Conservation (phyloP, 352 stramenopile species). For the Globisporangium alternatum region DNA sequence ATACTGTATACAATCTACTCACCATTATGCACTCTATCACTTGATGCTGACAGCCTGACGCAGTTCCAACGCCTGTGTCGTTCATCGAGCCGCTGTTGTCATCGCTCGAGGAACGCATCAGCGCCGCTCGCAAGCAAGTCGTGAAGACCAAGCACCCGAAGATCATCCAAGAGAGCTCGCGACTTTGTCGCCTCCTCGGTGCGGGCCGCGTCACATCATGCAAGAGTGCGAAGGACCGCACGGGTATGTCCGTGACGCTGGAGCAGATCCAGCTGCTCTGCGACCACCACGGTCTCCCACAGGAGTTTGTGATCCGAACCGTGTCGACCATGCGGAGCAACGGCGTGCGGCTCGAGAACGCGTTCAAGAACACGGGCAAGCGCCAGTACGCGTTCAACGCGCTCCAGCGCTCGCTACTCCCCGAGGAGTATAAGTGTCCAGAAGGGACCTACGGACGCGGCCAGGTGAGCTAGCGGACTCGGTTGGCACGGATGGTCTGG, state of each 20-base stretch:
- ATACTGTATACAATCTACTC: not conserved
- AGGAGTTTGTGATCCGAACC: conserved; percentile 55
- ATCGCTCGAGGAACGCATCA: conserved; percentile 53
- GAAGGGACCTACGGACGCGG: conserved; percentile 80
- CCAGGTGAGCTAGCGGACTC: conserved; percentile 51
- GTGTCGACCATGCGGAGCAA: conserved; percentile 80
- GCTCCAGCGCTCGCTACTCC: conserved; percentile 71
- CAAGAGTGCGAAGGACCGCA: conserved; percentile 96
- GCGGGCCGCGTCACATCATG: conserved; percentile 92
- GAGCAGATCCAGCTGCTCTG: conserved; percentile 81
- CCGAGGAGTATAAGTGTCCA: conserved; percentile 74
- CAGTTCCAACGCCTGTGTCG: conserved; percentile 41
- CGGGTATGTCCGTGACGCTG: conserved; percentile 94
- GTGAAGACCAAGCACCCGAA: conserved; percentile 77
- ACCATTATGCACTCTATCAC: conserved; percentile 2
- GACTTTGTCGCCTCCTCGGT: conserved; percentile 77
- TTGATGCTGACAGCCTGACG: conserved; percentile 28
- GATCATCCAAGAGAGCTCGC: conserved; percentile 69
- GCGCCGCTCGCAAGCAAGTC: conserved; percentile 54
- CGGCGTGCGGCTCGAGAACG: conserved; percentile 64
- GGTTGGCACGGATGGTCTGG: not conserved
- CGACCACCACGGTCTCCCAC: conserved; percentile 55
- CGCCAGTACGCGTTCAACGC: conserved; percentile 75
- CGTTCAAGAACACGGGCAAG: conserved; percentile 77
- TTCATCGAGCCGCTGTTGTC: conserved; percentile 39